Evolutionary conservation across 2,329 filamentous ascomycete species (phyloP).

Genomic region (Fusarium sp.): DNA sequence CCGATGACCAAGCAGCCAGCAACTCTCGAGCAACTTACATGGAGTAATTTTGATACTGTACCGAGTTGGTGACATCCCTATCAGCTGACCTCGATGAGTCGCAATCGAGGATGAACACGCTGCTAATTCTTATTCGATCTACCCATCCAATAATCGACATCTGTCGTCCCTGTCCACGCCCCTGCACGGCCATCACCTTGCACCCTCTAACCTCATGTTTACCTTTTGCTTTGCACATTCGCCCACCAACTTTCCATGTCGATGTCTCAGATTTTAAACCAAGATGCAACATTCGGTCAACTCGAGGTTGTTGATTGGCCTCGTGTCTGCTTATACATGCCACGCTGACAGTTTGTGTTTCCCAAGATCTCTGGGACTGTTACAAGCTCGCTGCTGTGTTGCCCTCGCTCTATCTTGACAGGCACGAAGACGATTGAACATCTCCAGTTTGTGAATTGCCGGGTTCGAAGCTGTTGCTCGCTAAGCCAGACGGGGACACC

Average conservation of each 20-base stretch:
- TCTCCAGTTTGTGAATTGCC: neutral
- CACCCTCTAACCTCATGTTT: conserved; percentile 25
- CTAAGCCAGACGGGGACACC: conserved; percentile 31
- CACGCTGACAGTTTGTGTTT: conserved; percentile 22
- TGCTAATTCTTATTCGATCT: conserved; percentile 29
- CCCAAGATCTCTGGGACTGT: conserved; percentile 7
- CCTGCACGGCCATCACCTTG: conserved; percentile 1
- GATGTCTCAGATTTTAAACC: neutral
- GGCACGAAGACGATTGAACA: neutral
- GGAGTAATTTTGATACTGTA: neutral
- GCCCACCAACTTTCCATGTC: conserved; percentile 12
- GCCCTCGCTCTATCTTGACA: conserved; percentile 17
- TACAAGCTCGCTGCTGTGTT: conserved; percentile 14
- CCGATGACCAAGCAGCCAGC: conserved; percentile 7
- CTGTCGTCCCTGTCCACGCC: conserved; percentile 18
- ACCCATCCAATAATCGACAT: conserved; percentile 25
- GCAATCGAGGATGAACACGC: conserved; percentile 26
- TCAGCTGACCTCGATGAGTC: conserved; percentile 21
- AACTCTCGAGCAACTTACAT: neutral
- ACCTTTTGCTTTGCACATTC: conserved; percentile 13
- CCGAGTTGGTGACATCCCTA: conserved; percentile 5
- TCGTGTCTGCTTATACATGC: conserved; percentile 1
- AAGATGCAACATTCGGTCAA: conserved; percentile 41
- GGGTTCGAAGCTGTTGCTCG: neutral
- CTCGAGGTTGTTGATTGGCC: conserved; percentile 40